These are phyloP conservation scores for Fusarium duplospermum DNA, from an alignment of 2,329 filamentous ascomycete species.

Conservation along the genomic window DNA sequence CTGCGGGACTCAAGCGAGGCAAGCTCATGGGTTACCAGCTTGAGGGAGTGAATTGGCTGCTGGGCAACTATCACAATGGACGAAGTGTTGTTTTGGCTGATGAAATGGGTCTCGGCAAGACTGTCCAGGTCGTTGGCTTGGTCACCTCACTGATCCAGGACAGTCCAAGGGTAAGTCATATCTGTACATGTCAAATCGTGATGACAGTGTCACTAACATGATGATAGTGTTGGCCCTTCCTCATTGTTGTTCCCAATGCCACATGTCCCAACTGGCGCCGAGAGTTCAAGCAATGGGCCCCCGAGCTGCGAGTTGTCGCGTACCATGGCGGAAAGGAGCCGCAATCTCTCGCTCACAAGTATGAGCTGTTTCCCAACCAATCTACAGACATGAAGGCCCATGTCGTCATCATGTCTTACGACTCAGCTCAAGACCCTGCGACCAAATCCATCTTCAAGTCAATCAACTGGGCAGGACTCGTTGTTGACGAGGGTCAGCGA, in stretches of 20 bases:
- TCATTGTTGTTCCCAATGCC: conserved; percentile 93
- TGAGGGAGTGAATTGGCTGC: conserved; percentile 94
- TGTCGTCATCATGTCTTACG: conserved; percentile 94
- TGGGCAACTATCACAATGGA: conserved; percentile 85
- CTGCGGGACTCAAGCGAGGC: conserved; percentile 77
- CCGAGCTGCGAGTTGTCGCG: conserved; percentile 86
- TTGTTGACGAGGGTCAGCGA: conserved; percentile 95
- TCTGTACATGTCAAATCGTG: not conserved
- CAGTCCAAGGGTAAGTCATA: conserved; percentile 58
- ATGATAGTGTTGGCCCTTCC: conserved; percentile 82
- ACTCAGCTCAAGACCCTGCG: conserved; percentile 81
- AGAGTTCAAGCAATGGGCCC: conserved; percentile 94
- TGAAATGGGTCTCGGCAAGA: conserved; percentile 98
- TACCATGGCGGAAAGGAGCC: conserved; percentile 85
- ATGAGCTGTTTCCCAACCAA: conserved; percentile 84
- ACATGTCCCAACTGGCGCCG: conserved; percentile 98
- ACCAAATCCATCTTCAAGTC: conserved; percentile 73
- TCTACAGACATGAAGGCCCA: conserved; percentile 82
- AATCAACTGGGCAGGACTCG: conserved; percentile 86
- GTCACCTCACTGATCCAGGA: conserved; percentile 79
- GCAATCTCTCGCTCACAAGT: conserved; percentile 80
- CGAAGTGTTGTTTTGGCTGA: conserved; percentile 94
- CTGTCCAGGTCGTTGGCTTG: conserved; percentile 89
- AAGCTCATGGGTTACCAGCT: conserved; percentile 94
- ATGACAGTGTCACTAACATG: conserved; percentile 23